A percentile compares a stretch with the other conserved stretches of the same genome.
Evolutionary conservation across 1,284 basidiomycete species (phyloP).

Genomic region (Binderoboletus segoi): DNA sequence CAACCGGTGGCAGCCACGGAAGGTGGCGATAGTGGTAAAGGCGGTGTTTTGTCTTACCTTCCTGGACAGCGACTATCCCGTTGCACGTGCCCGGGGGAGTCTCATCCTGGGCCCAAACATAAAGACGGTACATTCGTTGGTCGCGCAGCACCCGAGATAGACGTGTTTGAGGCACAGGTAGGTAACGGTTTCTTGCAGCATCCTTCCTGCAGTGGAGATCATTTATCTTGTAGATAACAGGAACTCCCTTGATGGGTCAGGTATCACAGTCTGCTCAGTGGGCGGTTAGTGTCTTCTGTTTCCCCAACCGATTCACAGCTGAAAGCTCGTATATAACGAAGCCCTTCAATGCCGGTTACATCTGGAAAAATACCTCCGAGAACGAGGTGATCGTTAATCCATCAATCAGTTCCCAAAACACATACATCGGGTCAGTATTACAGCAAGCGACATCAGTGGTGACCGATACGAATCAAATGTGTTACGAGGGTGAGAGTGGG

Average conservation of each 20-base stretch:
- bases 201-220: background rate
- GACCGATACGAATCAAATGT: constrained; percentile 49
- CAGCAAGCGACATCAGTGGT: constrained; percentile 67
- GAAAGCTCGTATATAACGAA: constrained; percentile 26
- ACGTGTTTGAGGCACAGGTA: constrained; percentile 49
- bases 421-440: constrained; percentile 56
- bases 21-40: constrained; percentile 39
- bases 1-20: constrained; percentile 41
- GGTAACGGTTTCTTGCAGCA: background rate
- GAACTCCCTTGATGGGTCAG: constrained; percentile 44
- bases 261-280: constrained; percentile 71
- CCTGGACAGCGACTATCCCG: constrained; percentile 54
- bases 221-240: constrained; percentile 40
- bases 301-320: background rate
- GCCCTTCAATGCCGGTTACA: constrained; percentile 49
- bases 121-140: constrained; percentile 58
- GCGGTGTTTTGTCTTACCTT: constrained; percentile 47
- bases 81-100: constrained; percentile 59
- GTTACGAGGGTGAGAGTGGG: constrained; percentile 49
- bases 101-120: constrained; percentile 61
- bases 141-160: constrained; percentile 55
- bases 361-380: constrained; percentile 47
- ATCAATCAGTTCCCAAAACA: constrained; percentile 49
- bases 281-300: constrained; percentile 50
- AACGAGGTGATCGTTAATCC: constrained; percentile 50